Conservation (phyloP, 176 grass and related monocot genomes). For the bread wheat (Triticum aestivum) region DNA sequence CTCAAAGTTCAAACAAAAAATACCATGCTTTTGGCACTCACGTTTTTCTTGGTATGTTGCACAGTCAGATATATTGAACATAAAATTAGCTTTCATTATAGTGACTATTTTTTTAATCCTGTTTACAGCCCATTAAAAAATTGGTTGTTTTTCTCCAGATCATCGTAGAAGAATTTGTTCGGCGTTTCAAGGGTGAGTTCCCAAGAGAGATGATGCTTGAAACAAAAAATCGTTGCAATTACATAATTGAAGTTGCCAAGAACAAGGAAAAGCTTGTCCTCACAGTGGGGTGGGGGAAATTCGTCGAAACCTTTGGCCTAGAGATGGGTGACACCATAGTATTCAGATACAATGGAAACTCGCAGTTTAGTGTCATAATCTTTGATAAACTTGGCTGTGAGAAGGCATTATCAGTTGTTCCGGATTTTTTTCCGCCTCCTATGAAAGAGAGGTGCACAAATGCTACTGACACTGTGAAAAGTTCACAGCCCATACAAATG, state of each 20-base stretch:
- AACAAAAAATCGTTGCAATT: background rate
- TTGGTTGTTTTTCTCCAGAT: background rate
- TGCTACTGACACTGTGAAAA: background rate
- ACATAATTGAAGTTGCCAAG: constrained; percentile 10
- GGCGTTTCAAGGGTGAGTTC: constrained; percentile 1
- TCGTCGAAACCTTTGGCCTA: background rate
- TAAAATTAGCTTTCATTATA: background rate
- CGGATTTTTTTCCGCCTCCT: background rate
- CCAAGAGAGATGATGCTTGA: background rate
- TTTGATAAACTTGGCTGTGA: constrained; percentile 10
- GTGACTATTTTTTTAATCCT: background rate
- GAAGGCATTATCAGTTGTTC: background rate
- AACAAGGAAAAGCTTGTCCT: background rate
- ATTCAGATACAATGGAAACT: background rate
- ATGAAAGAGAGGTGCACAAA: background rate
- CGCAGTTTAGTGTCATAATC: constrained; percentile 3
- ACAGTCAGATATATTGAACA: background rate
- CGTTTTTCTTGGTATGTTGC: background rate
- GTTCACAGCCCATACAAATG: background rate
- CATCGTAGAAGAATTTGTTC: background rate
- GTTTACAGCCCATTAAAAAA: background rate
- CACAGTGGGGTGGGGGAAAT: background rate
- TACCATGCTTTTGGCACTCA: background rate
- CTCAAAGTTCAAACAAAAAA: background rate
- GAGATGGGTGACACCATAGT: constrained; percentile 4